These are phyloP conservation scores for Ulmus americana DNA, from an alignment of 331 rosid species.

Conservation along the genomic window DNA sequence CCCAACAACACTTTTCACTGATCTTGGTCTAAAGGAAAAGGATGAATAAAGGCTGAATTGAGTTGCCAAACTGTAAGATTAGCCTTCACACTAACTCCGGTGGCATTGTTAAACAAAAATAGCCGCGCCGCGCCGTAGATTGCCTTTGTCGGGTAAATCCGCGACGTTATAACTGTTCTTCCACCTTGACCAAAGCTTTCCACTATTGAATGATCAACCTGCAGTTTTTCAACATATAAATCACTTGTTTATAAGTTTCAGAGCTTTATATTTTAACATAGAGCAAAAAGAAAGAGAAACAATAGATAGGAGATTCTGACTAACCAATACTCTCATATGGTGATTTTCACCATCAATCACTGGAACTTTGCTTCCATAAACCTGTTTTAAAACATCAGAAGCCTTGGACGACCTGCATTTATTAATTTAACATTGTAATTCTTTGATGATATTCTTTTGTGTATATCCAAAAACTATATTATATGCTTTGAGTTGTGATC, in stretches of 20 bases:
- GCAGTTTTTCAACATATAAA: not conserved
- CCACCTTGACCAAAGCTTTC: slow-evolving; percentile 87
- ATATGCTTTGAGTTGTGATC: too few species aligned
- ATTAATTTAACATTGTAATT: not conserved
- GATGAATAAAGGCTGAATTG: slow-evolving; percentile 67
- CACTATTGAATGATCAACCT: slow-evolving; percentile 84
- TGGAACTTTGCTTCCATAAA: slow-evolving; percentile 57
- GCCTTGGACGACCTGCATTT: slow-evolving; percentile 70
- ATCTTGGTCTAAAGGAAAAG: slow-evolving; percentile 46
- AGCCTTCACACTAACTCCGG: slow-evolving; percentile 50
- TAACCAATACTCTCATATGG: slow-evolving; percentile 58
- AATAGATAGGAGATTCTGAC: slow-evolving; percentile 3
- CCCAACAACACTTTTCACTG: slow-evolving; percentile 8
- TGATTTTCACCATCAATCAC: slow-evolving; percentile 59
- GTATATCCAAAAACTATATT: too few species aligned
- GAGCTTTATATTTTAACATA: too few species aligned
- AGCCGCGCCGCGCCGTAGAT: slow-evolving; percentile 70
- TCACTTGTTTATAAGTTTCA: too few species aligned
- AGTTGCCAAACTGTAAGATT: slow-evolving; percentile 61
- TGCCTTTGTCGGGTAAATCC: slow-evolving; percentile 79
- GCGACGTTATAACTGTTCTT: slow-evolving; percentile 60
- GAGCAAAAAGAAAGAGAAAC: too few species aligned
- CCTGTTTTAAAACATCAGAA: slow-evolving; percentile 39
- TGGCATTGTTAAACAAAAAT: slow-evolving; percentile 76
- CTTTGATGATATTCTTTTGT: too few species aligned